These are phyloP conservation scores for Myriosclerotinia curreyana DNA, from an alignment of 2,329 filamentous ascomycete genomes.

Conservation along the genomic window DNA sequence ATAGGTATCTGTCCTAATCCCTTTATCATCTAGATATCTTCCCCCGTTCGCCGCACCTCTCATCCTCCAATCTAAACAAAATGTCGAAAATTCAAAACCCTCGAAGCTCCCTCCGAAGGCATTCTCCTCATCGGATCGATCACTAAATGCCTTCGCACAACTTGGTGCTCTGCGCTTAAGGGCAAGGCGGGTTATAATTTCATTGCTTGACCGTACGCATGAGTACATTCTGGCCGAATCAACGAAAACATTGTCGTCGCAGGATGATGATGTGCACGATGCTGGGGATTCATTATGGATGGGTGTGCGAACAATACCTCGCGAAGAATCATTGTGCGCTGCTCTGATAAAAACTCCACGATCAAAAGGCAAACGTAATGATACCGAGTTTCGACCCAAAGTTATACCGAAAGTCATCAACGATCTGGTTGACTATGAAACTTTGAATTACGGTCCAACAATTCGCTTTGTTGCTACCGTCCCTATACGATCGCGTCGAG, in stretches of 20 bases:
- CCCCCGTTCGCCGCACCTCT: slow-evolving; percentile 9
- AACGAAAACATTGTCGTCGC: slow-evolving; percentile 42
- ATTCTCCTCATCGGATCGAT: slow-evolving; percentile 42
- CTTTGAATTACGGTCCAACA: slow-evolving; percentile 26
- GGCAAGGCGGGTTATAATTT: slow-evolving; percentile 47
- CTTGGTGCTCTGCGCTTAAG: slow-evolving; percentile 48
- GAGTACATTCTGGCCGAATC: slow-evolving; percentile 42
- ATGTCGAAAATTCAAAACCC: neutral
- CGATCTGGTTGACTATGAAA: slow-evolving; percentile 22
- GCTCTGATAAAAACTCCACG: slow-evolving; percentile 22
- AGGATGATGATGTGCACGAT: slow-evolving; percentile 31
- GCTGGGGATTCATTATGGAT: slow-evolving; percentile 18
- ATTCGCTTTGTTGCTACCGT: slow-evolving; percentile 34
- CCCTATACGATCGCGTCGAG: slow-evolving; percentile 31
- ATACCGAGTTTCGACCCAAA: slow-evolving; percentile 4
- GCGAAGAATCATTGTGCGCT: slow-evolving; percentile 31
- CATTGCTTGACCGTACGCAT: slow-evolving; percentile 34
- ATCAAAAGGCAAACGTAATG: neutral
- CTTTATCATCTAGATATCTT: slow-evolving; percentile 7
- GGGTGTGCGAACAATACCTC: slow-evolving; percentile 16
- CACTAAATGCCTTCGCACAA: slow-evolving; percentile 47
- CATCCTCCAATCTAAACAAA: neutral
- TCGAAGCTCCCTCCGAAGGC: neutral
- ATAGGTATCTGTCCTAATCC: no score
- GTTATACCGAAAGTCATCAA: slow-evolving; percentile 20